Percentiles rank a stretch among this genome's conserved stretches.
These are phyloP conservation scores for Clavispora carvajalis DNA, from an alignment of 805 yeast species.

Conservation along the genomic window DNA sequence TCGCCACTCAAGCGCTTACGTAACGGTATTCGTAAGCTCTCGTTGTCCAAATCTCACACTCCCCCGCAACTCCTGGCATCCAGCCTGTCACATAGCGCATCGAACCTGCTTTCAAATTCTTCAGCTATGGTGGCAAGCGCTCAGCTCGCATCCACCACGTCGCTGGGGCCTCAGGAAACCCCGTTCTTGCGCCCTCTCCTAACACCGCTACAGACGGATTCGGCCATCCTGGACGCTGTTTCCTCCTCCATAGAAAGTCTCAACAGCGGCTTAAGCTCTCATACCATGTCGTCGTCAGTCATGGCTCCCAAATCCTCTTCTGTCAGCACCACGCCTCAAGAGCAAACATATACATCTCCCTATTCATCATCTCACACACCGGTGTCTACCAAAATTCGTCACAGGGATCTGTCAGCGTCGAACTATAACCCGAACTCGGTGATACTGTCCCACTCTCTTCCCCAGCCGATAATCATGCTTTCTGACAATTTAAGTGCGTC, in stretches of 20 bases:
- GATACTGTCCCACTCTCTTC: conserved; percentile 29
- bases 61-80: conserved; percentile 1
- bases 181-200: conserved; percentile 7
- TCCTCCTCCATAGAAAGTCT: not conserved
- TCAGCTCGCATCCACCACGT: not conserved
- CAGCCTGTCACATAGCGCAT: conserved; percentile 4
- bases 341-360: not conserved
- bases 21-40: conserved; percentile 34
- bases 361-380: conserved; percentile 1
- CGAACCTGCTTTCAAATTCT: not conserved
- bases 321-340: not conserved
- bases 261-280: conserved; percentile 8
- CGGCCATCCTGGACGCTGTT: not conserved
- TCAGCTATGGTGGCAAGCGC: not conserved
- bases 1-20: conserved; percentile 34
- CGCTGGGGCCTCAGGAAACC: not conserved
- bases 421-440: conserved; percentile 16
- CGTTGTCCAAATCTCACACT: conserved; percentile 15
- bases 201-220: conserved; percentile 9
- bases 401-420: conserved; percentile 19
- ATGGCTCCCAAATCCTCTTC: not conserved
- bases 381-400: conserved; percentile 7
- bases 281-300: conserved; percentile 1
- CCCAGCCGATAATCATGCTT: conserved; percentile 36
- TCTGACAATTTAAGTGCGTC: conserved; percentile 29